A percentile compares a stretch with the other conserved stretches of the same genome.
These are phyloP conservation scores for Stagonosporopsis cucurbitacearum DNA, from an alignment of 2,329 filamentous ascomycete species.

Conservation along the genomic window DNA sequence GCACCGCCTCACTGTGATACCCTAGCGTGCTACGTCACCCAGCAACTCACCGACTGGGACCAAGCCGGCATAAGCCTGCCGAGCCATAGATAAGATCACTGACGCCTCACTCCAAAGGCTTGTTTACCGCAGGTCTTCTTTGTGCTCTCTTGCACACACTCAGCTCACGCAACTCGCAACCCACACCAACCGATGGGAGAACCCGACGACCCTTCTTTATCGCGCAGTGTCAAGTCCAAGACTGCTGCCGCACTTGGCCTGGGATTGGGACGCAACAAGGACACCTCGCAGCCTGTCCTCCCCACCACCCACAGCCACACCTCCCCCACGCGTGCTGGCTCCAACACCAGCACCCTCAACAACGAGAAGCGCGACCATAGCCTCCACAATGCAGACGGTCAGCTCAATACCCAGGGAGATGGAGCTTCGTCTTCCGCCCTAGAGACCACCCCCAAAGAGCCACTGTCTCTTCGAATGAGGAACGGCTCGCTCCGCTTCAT, in stretches of 20 bases:
- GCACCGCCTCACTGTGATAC: slow-evolving; percentile 9
- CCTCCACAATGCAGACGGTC: slow-evolving; percentile 23
- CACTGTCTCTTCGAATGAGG: slow-evolving; percentile 58
- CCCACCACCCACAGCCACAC: slow-evolving; percentile 35
- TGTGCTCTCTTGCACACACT: slow-evolving; percentile 10
- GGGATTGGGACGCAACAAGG: slow-evolving; percentile 49
- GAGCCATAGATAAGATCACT: slow-evolving; percentile 27
- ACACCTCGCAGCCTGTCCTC: slow-evolving; percentile 38
- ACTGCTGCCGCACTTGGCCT: slow-evolving; percentile 55
- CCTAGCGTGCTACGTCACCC: slow-evolving; percentile 15
- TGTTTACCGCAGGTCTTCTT: slow-evolving; percentile 17
- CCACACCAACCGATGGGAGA: slow-evolving; percentile 60
- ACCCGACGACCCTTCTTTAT: slow-evolving; percentile 59
- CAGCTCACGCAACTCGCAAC: slow-evolving; percentile 14
- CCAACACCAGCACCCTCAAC: slow-evolving; percentile 24
- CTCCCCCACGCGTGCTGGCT: slow-evolving; percentile 23
- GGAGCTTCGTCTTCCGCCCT: slow-evolving; percentile 62
- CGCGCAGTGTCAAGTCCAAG: slow-evolving; percentile 60
- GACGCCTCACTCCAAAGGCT: slow-evolving; percentile 30
- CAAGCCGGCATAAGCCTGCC: slow-evolving; percentile 22
- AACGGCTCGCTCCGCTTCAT: slow-evolving; percentile 60
- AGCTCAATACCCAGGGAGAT: slow-evolving; percentile 55
- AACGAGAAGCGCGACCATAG: slow-evolving; percentile 32
- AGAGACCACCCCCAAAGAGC: slow-evolving; percentile 51
- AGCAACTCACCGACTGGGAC: slow-evolving; percentile 3